These are phyloP conservation scores for Gelatoporia subvermispora DNA, from an alignment of 768 basidiomycete genomes.

Conservation along the genomic window DNA sequence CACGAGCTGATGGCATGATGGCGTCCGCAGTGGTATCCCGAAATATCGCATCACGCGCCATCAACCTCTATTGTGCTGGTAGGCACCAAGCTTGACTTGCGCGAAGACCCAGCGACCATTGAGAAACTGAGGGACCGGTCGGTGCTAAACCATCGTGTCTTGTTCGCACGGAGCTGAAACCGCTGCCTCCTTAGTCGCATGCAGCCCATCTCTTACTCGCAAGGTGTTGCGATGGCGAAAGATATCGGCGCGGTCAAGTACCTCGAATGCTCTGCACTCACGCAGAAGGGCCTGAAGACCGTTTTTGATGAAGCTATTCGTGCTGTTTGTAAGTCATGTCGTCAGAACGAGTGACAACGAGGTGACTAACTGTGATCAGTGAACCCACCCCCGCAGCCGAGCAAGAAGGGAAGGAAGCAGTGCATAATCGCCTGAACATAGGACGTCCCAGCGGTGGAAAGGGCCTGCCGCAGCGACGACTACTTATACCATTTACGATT, in stretches of 20 bases:
- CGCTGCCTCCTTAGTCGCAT: conserved; percentile 64
- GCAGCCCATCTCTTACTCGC: conserved; percentile 88
- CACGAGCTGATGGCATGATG: conserved; percentile 2
- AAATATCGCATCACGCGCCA: conserved; percentile 96
- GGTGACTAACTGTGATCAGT: conserved; percentile 36
- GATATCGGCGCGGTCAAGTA: conserved; percentile 97
- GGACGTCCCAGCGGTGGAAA: conserved; percentile 19
- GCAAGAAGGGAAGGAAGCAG: conserved; percentile 47
- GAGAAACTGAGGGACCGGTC: conserved; percentile 91
- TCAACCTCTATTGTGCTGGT: conserved; percentile 90
- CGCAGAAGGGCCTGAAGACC: conserved; percentile 97
- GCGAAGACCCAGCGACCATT: conserved; percentile 90
- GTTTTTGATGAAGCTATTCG: conserved; percentile 99
- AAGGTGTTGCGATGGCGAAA: conserved; percentile 86
- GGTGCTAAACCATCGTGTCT: conserved; percentile 16
- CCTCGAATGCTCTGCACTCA: conserved; percentile 91
- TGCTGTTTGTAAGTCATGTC: conserved; percentile 73
- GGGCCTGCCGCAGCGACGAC: conserved; percentile 8
- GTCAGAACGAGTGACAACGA: conserved; percentile 1
- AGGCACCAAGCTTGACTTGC: conserved; percentile 95
- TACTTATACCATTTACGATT: conserved; percentile 62
- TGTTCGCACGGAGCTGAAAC: background rate
- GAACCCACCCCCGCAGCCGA: conserved; percentile 60
- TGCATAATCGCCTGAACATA: conserved; percentile 73
- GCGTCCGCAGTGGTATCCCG: conserved; percentile 79